These are phyloP conservation scores for Rhododendron ovatum DNA, from an alignment of 148 eudicot species.

Conservation along the genomic window DNA sequence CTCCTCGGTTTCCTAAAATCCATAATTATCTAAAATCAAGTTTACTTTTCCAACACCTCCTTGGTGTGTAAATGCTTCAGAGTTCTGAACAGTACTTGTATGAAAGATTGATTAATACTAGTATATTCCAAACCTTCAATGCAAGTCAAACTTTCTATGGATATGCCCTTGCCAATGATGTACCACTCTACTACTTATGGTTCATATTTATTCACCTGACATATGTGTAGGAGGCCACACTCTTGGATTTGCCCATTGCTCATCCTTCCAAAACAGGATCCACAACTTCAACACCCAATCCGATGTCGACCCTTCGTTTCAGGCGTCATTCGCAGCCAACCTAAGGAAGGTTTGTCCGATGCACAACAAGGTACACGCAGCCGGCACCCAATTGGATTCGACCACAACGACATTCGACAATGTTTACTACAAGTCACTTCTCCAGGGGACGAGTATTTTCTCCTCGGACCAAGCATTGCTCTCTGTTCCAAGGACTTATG, in stretches of 20 bases:
- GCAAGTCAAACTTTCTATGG: neutral
- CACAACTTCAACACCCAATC: slow-evolving; percentile 35
- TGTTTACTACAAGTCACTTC: slow-evolving; percentile 48
- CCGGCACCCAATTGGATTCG: slow-evolving; percentile 52
- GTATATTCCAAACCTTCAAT: too few relatives aligned
- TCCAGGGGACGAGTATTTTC: slow-evolving; percentile 43
- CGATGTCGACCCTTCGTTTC: slow-evolving; percentile 55
- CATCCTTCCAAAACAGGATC: slow-evolving; percentile 60
- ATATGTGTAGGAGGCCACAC: slow-evolving; percentile 56
- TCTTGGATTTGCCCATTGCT: slow-evolving; percentile 68
- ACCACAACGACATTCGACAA: slow-evolving; percentile 48
- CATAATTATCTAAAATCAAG: neutral
- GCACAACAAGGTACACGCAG: slow-evolving; percentile 36
- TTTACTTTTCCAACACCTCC: neutral
- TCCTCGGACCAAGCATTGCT: slow-evolving; percentile 50
- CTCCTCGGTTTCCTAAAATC: too few relatives aligned
- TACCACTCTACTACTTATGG: neutral
- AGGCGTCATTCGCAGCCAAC: slow-evolving; percentile 34
- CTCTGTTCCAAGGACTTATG: slow-evolving; percentile 24
- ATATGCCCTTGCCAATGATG: neutral
- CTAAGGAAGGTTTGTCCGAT: slow-evolving; percentile 40
- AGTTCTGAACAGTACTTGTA: too few relatives aligned
- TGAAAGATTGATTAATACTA: too few relatives aligned
- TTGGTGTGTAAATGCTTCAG: too few relatives aligned
- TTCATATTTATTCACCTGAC: neutral